A percentile compares a stretch with the other conserved stretches of the same genome.
Evolutionary conservation across 2,329 filamentous ascomycete species (phyloP).

Genomic region (Biscogniauxia marginata): DNA sequence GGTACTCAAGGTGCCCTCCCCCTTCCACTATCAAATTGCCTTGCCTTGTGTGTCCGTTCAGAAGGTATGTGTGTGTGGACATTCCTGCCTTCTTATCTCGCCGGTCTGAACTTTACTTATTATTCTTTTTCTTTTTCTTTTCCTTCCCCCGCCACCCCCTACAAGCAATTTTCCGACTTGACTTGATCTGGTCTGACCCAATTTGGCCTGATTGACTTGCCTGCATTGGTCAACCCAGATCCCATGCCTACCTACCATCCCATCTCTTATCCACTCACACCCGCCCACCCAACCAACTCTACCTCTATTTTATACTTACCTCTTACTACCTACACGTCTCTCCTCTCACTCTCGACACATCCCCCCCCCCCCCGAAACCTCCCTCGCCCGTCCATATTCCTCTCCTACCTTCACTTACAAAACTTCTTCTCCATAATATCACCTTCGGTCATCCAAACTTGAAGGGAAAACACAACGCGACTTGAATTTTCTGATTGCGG

Average conservation of each 20-base stretch:
- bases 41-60: too few relatives aligned
- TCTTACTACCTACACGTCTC: constrained; percentile 19
- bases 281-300: background rate
- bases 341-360: constrained; percentile 7
- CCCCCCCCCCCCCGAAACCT: constrained; percentile 1
- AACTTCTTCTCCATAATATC: constrained; percentile 1
- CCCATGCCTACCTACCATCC: constrained; percentile 3
- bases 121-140: too few relatives aligned
- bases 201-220: background rate
- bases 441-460: background rate
- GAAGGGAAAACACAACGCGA: background rate
- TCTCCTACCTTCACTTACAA: constrained; percentile 5
- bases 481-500: background rate
- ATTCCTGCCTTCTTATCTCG: too few relatives aligned
- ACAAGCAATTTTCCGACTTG: too few relatives aligned
- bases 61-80: too few relatives aligned
- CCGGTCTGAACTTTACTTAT: too few relatives aligned
- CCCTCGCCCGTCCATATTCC: constrained; percentile 8
- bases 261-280: constrained; percentile 10
- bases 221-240: background rate
- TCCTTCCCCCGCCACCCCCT: too few relatives aligned
- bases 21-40: too few relatives aligned
- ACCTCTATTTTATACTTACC: constrained; percentile 10
- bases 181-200: background rate
- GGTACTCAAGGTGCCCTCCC: too few relatives aligned